phyloP scores from a whole-genome alignment of 2,329 filamentous ascomycete species.

The Ophiocordyceps camponoti-saundersi region DNA sequence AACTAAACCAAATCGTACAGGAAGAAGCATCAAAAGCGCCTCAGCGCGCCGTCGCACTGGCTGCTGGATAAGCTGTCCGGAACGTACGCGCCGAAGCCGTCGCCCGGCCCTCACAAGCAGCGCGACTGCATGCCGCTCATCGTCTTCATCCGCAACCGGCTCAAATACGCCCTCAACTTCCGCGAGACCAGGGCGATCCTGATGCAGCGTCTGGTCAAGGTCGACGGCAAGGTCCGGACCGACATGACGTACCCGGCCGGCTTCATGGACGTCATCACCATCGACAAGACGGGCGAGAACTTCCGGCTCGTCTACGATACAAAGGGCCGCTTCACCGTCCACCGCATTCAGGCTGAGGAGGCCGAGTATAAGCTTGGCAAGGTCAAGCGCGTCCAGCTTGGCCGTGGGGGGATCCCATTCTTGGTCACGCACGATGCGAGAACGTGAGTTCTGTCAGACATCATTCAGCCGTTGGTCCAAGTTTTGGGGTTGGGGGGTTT shows the following conservation, averaged over 20 bases:
- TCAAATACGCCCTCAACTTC: conserved; percentile 99
- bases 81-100: conserved; percentile 55
- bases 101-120: conserved; percentile 93
- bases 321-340: conserved; percentile 99
- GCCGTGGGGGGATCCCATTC: conserved; percentile 99
- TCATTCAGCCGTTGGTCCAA: conserved; percentile 99
- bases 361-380: conserved; percentile 99
- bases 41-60: conserved; percentile 98
- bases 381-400: conserved; percentile 98
- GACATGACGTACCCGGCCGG: conserved; percentile 93
- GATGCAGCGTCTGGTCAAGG: conserved; percentile 99
- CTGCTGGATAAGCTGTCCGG: conserved; percentile 99
- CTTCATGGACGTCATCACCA: conserved; percentile 98
- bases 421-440: conserved; percentile 99
- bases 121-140: conserved; percentile 97
- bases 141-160: conserved; percentile 90
- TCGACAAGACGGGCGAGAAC: conserved; percentile 99
- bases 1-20: too few relatives aligned
- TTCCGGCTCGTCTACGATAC: conserved; percentile 99
- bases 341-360: conserved; percentile 98
- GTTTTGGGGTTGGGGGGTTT: conserved; percentile 55
- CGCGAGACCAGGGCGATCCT: conserved; percentile 96
- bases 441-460: conserved; percentile 97
- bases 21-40: conserved; percentile 99
- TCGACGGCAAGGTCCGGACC: conserved; percentile 98